These are phyloP conservation scores for Zygosaccharomyces bailii DNA, from an alignment of 805 yeast genomes.

Conservation along the genomic window DNA sequence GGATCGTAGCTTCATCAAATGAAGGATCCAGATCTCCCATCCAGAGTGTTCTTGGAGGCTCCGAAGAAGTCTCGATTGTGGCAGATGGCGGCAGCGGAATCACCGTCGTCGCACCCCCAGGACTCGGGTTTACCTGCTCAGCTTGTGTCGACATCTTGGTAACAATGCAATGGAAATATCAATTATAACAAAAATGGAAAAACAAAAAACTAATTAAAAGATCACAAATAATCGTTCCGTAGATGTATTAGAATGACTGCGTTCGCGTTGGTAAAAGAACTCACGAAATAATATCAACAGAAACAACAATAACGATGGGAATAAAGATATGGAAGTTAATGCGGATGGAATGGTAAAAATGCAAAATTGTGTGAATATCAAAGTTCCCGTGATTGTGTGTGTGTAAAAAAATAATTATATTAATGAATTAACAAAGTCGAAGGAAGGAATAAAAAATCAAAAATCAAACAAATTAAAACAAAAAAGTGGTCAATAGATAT, in stretches of 20 bases:
- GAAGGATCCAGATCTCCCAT: conserved; percentile 86
- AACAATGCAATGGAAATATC: neutral
- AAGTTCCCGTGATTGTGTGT: neutral
- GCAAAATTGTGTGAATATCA: neutral
- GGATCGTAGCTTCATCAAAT: conserved; percentile 62
- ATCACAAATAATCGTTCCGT: neutral
- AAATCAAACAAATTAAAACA: neutral
- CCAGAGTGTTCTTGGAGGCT: conserved; percentile 73
- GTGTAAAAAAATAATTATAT: neutral
- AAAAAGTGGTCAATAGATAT: neutral
- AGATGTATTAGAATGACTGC: neutral
- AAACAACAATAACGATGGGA: neutral
- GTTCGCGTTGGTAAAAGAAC: neutral
- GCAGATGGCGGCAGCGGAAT: conserved; percentile 54
- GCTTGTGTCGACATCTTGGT: neutral
- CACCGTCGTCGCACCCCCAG: conserved; percentile 8
- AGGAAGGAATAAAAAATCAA: neutral
- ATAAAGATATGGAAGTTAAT: neutral
- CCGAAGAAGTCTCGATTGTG: conserved; percentile 44
- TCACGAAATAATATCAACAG: neutral
- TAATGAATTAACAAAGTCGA: neutral
- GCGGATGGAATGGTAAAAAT: neutral
- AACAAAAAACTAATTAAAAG: neutral
- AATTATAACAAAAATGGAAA: neutral
- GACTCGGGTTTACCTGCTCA: neutral